Base-by-base conservation (phyloP, 805 yeast species). In the Cyberlindnera maclurae region DNA sequence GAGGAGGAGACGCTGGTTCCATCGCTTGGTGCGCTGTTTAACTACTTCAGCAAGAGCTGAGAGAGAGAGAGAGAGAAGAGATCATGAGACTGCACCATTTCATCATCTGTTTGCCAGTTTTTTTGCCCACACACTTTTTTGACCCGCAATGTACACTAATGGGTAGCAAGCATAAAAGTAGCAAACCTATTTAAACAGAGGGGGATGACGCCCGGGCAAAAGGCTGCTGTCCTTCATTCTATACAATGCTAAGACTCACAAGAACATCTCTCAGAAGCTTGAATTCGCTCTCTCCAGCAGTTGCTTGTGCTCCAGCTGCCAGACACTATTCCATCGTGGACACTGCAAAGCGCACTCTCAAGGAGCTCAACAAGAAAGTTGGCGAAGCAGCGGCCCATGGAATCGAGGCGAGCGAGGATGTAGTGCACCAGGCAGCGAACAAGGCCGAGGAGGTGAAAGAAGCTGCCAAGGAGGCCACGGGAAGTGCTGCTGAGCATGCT, bases 321-420 rank as follows among this genome's bases (percentile, higher is more conserved):
- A 46, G 52, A 26, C 45, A 39, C 3, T 44, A 46, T 36, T 51
- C 57, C 4, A 35, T 51, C 10, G 9, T 52, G 3, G 54, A 48
- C 16, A 15, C 45, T 9, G 57, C 57, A 4, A 49, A 48, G 38
- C 40, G 46, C 31, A 50, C 45, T 33, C 36, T 51, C 9, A 31
- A 37, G 12, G 49, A 51, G n/a, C 15, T 53, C 27, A 53, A 53
- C 36, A 41, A 45, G 8, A 50, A 48, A 32, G 47, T 50, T 18
- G 57, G 57, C 5, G 26, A 48, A 29, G 57, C 49, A 11, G 55
- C 57, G 3, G 54, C 55, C 10, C 15, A 34, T 17, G 43, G 46
- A 0, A 6, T 53, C 6, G 52, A 53, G 9, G 29, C 43, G 3
- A 50, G 52, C 8, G 54, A 50, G 26, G 15, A 43, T 4, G 41